Percentiles rank a stretch among this genome's conserved stretches.
Conservation (phyloP, 1,284 basidiomycete species). For the Puccinia horiana region DNA sequence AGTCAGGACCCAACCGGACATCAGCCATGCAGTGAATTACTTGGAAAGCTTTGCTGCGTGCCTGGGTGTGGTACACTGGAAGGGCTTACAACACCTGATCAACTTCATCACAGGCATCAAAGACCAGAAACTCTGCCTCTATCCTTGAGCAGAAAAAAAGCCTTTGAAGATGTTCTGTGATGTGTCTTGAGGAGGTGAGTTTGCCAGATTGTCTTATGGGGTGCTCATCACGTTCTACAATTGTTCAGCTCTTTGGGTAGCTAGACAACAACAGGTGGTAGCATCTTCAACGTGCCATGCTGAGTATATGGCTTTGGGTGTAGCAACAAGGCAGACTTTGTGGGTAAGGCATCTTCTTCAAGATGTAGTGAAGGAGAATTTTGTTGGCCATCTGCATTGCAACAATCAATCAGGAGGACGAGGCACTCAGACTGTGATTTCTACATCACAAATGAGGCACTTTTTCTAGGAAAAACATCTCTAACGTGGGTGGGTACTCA, state of each 20-base stretch:
- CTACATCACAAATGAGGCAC: not conserved
- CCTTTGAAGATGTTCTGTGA: constrained; percentile 1
- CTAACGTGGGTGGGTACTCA: not conserved
- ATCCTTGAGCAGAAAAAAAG: not conserved
- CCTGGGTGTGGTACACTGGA: not conserved
- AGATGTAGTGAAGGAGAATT: not conserved
- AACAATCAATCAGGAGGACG: constrained; percentile 23
- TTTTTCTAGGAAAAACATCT: not conserved
- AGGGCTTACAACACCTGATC: not conserved
- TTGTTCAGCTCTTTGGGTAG: not conserved
- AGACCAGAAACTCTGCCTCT: not conserved
- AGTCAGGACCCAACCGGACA: not conserved
- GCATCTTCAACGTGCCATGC: constrained; percentile 34
- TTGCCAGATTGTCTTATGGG: not conserved
- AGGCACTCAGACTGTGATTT: constrained; percentile 29
- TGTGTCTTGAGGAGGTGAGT: constrained; percentile 19
- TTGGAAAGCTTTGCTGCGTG: not conserved
- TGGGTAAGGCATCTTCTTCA: constrained; percentile 10
- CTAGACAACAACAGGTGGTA: not conserved
- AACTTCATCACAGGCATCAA: not conserved
- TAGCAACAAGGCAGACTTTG: not conserved
- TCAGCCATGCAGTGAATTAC: not conserved
- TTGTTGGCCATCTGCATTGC: not conserved
- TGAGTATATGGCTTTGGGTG: constrained; percentile 29
- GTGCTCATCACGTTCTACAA: not conserved